phyloP scores from a whole-genome alignment of 495 filamentous ascomycete genomes.

The Penicillium daleae region DNA sequence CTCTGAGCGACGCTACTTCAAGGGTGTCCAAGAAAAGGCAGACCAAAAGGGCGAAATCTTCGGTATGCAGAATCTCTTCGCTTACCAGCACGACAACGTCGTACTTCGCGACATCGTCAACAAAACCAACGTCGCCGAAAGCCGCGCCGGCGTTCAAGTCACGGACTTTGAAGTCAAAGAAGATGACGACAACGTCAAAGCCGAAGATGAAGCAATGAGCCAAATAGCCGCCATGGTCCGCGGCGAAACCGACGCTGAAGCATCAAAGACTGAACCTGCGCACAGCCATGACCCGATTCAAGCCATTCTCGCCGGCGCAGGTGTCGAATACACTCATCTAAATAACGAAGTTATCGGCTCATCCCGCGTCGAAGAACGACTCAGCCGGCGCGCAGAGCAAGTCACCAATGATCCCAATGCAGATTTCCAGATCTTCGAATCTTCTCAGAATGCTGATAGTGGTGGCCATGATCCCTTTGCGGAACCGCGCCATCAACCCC shows the following conservation, averaged over 20 bases:
- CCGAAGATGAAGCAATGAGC: constrained; percentile 65
- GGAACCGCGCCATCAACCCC: not conserved
- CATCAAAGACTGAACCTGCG: constrained; percentile 22
- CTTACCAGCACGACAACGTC: constrained; percentile 76
- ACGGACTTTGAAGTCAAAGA: constrained; percentile 71
- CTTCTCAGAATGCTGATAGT: constrained; percentile 31
- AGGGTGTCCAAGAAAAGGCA: constrained; percentile 84
- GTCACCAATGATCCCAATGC: constrained; percentile 52
- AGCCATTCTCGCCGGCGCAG: constrained; percentile 85
- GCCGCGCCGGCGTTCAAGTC: constrained; percentile 80
- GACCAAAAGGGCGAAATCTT: constrained; percentile 92
- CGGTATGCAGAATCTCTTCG: constrained; percentile 84
- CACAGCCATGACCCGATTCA: constrained; percentile 76
- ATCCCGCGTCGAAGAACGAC: constrained; percentile 77
- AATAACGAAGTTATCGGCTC: constrained; percentile 95
- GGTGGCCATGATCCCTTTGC: not conserved
- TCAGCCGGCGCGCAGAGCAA: constrained; percentile 75
- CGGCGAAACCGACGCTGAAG: constrained; percentile 49
- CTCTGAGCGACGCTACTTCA: constrained; percentile 92
- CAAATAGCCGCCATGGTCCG: constrained; percentile 75
- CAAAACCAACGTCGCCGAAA: constrained; percentile 96
- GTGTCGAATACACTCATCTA: constrained; percentile 94
- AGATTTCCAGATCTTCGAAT: constrained; percentile 55
- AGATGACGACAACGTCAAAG: constrained; percentile 51
- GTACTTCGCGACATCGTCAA: constrained; percentile 92